These are phyloP conservation scores for Nosema bombycis DNA, from an alignment of 371 early-diverging fungal species.

Conservation along the genomic window DNA sequence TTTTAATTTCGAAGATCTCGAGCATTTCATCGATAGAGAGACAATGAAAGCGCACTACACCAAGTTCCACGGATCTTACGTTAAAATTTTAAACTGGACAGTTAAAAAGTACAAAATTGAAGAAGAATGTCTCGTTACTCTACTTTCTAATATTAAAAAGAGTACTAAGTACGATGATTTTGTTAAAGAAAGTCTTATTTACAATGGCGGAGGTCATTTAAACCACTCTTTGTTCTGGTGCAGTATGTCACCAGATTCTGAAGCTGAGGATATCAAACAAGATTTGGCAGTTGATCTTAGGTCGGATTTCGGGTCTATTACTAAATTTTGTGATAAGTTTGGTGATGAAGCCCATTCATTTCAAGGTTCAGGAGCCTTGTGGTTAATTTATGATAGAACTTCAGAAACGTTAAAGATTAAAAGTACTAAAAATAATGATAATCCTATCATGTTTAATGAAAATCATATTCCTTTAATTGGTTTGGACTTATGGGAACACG, in stretches of 20 bases:
- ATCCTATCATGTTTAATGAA: slow-evolving; percentile 69
- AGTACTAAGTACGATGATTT: slow-evolving; percentile 38
- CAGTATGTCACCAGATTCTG: slow-evolving; percentile 74
- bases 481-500: slow-evolving; percentile 93
- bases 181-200: slow-evolving; percentile 73
- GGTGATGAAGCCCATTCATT: slow-evolving; percentile 74
- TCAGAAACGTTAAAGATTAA: slow-evolving; percentile 74
- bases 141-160: slow-evolving; percentile 10
- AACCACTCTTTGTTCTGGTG: slow-evolving; percentile 92
- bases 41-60: slow-evolving; percentile 88
- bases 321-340: slow-evolving; percentile 73
- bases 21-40: slow-evolving; percentile 67
- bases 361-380: slow-evolving; percentile 92
- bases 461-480: slow-evolving; percentile 77
- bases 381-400: slow-evolving; percentile 79
- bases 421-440: slow-evolving; percentile 81
- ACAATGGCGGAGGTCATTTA: slow-evolving; percentile 92
- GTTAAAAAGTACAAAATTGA: slow-evolving; percentile 4
- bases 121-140: neutral
- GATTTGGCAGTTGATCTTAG: slow-evolving; percentile 71
- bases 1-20: slow-evolving; percentile 56
- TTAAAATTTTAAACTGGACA: slow-evolving; percentile 16
- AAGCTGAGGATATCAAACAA: slow-evolving; percentile 65
- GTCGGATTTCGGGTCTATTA: slow-evolving; percentile 76
- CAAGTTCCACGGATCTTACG: slow-evolving; percentile 77